A percentile compares a stretch with the other conserved stretches of the same genome.
phyloP scores from a whole-genome alignment of 2,329 filamentous ascomycete genomes.

The Aureobasidium sp. region DNA sequence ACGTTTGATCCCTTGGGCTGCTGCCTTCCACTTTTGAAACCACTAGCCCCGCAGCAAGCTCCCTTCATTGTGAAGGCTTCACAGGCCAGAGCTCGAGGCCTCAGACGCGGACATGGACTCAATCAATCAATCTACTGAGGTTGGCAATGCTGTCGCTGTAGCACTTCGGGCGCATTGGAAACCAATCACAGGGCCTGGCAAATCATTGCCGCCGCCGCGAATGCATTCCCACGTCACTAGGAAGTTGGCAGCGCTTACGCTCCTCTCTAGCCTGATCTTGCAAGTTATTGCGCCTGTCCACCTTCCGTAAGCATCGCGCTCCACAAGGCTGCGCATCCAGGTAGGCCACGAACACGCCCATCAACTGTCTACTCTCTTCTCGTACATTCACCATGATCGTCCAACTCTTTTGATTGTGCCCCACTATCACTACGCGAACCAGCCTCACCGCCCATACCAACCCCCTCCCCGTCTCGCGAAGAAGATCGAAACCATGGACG shows the following conservation, averaged over 20 bases:
- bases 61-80: neutral
- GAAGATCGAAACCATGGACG: neutral
- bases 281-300: neutral
- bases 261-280: constrained; percentile 1
- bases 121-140: neutral
- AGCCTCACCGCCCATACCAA: constrained; percentile 1
- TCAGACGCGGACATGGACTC: neutral
- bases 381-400: neutral
- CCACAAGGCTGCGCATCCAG: neutral
- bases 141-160: neutral
- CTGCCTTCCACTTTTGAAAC: neutral
- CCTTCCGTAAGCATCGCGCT: neutral
- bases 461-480: neutral
- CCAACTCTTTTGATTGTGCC: constrained; percentile 1
- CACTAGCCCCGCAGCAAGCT: constrained; percentile 1
- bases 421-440: neutral
- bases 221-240: constrained; percentile 8
- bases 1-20: neutral
- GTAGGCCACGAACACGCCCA: neutral
- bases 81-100: neutral
- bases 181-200: neutral
- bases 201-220: neutral
- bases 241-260: constrained; percentile 10
- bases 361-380: neutral
- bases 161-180: neutral